Percentiles rank a stretch among this genome's conserved stretches.
These are phyloP conservation scores for Infundibulicybe gibba DNA, from an alignment of 768 basidiomycete species.

Conservation along the genomic window DNA sequence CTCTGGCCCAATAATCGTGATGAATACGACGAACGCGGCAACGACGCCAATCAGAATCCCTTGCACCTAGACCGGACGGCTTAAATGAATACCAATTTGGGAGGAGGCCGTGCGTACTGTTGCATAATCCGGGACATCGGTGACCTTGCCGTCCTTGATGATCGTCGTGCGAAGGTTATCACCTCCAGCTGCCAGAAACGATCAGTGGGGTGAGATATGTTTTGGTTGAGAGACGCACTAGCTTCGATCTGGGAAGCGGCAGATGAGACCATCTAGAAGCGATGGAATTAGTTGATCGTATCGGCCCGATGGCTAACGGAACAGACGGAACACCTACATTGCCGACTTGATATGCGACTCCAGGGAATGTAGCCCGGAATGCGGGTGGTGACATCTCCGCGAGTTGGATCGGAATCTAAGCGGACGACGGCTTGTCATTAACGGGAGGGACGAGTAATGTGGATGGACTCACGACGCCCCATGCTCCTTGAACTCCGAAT, in stretches of 20 bases:
- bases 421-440: too few species aligned
- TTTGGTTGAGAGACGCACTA: conserved; percentile 29
- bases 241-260: conserved; percentile 83
- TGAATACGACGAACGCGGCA: conserved; percentile 69
- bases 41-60: conserved; percentile 87
- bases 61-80: conserved; percentile 48
- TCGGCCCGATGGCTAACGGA: background rate
- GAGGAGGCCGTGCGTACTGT: conserved; percentile 23
- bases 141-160: conserved; percentile 34
- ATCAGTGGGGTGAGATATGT: conserved; percentile 12
- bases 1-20: conserved; percentile 78
- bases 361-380: conserved; percentile 86
- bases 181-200: conserved; percentile 50
- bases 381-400: conserved; percentile 85
- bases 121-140: conserved; percentile 61
- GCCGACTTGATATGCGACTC: conserved; percentile 81
- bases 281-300: background rate
- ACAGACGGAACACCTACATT: conserved; percentile 41
- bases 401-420: conserved; percentile 68
- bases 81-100: background rate
- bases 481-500: conserved; percentile 87
- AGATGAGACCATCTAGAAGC: conserved; percentile 52
- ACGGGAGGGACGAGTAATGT: conserved; percentile 14
- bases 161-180: conserved; percentile 51
- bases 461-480: conserved; percentile 74